Evolutionary conservation across 305 asterid genomes (phyloP).

Genomic region (Solanum hybrid): DNA sequence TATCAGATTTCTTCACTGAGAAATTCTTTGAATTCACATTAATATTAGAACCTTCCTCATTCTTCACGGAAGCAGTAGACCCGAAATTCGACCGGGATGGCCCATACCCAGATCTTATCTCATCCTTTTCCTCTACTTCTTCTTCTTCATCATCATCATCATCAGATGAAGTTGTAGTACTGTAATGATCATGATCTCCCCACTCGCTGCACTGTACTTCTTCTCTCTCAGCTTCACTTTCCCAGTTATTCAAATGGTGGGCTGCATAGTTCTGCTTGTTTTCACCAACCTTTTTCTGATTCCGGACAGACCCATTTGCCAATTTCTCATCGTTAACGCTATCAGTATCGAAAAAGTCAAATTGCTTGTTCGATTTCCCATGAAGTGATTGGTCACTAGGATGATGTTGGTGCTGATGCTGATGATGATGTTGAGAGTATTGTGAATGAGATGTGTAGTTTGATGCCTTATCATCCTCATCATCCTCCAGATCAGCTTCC

Average conservation of each 20-base stretch:
- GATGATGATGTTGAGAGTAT: conserved; percentile 17
- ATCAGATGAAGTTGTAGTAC: conserved; percentile 40
- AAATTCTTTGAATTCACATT: conserved; percentile 6
- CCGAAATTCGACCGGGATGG: conserved; percentile 34
- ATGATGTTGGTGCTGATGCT: conserved; percentile 12
- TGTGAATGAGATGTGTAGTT: conserved; percentile 35
- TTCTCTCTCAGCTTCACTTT: conserved; percentile 66
- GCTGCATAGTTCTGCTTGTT: neutral
- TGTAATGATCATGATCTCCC: conserved; percentile 83
- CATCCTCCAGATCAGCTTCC: conserved; percentile 4
- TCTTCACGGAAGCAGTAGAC: conserved; percentile 24
- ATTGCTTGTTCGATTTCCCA: conserved; percentile 15
- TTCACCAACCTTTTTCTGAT: neutral
- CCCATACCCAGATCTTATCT: conserved; percentile 61
- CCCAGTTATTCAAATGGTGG: conserved; percentile 11
- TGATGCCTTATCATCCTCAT: conserved; percentile 34
- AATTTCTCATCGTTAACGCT: conserved; percentile 43
- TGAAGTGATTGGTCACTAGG: neutral
- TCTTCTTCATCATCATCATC: conserved; percentile 46
- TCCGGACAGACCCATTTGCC: neutral
- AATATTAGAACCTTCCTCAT: conserved; percentile 21
- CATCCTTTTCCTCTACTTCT: conserved; percentile 42
- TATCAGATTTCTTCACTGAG: conserved; percentile 36
- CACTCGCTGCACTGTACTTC: conserved; percentile 96
- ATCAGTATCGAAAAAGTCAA: conserved; percentile 19